Evolutionary conservation across 2,329 filamentous ascomycete species (phyloP).

Genomic region (Xylaria sp.): DNA sequence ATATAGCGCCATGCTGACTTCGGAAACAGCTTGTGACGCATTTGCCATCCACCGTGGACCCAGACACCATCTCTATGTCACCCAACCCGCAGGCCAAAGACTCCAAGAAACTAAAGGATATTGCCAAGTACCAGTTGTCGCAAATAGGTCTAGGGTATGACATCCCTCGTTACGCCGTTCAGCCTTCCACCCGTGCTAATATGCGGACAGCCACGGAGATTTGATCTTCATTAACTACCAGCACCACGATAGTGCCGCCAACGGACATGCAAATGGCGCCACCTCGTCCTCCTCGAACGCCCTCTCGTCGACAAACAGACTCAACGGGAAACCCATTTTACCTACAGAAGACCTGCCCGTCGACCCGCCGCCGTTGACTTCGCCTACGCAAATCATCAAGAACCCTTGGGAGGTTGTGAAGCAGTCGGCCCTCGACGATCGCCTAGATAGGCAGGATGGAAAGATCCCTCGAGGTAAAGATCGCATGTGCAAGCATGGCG

Average conservation of each 20-base stretch:
- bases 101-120: constrained; percentile 60
- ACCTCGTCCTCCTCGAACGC: constrained; percentile 38
- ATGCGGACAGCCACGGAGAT: constrained; percentile 73
- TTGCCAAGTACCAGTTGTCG: constrained; percentile 57
- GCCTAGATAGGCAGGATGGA: constrained; percentile 83
- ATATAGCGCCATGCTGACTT: constrained; percentile 14
- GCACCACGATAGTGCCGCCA: constrained; percentile 48
- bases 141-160: constrained; percentile 62
- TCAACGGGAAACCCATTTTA: constrained; percentile 77
- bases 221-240: constrained; percentile 86
- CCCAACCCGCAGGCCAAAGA: constrained; percentile 63
- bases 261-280: constrained; percentile 44
- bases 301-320: constrained; percentile 57
- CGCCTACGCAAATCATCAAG: constrained; percentile 66
- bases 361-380: constrained; percentile 58
- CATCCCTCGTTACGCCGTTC: background rate
- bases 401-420: constrained; percentile 92
- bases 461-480: constrained; percentile 48
- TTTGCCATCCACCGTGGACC: constrained; percentile 64
- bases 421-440: constrained; percentile 86
- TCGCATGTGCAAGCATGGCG: constrained; percentile 84
- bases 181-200: constrained; percentile 32
- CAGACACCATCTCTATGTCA: constrained; percentile 62
- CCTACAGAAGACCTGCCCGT: constrained; percentile 69
- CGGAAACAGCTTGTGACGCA: constrained; percentile 55